Conservation (phyloP, 495 filamentous ascomycete genomes). For the Cercophora newfieldiana region DNA sequence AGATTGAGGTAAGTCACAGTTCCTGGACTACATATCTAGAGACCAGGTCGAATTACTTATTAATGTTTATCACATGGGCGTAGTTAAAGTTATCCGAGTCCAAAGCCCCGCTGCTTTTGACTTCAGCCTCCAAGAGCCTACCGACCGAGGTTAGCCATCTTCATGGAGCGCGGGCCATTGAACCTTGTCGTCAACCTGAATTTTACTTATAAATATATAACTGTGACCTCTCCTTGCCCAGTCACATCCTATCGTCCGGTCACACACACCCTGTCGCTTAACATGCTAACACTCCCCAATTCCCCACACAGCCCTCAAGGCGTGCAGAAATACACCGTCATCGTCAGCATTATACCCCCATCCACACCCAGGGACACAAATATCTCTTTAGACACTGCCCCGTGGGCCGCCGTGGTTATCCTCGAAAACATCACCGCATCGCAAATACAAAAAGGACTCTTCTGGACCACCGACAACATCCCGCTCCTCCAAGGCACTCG, state of each 20-base stretch:
- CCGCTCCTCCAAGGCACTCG: conserved; percentile 4
- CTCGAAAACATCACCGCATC: neutral
- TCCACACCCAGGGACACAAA: conserved; percentile 6
- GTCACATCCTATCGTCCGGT: conserved; percentile 3
- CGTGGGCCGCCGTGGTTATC: neutral
- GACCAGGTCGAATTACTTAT: neutral
- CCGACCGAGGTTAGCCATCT: conserved; percentile 4
- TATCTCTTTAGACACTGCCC: conserved; percentile 1
- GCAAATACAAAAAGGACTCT: conserved; percentile 1
- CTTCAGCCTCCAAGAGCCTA: conserved; percentile 2
- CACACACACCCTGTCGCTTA: neutral
- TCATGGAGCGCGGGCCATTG: conserved; percentile 1
- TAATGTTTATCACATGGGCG: neutral
- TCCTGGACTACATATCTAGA: neutral
- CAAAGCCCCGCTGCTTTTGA: conserved; percentile 3
- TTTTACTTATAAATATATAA: neutral
- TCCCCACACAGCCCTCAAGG: neutral
- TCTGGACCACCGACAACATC: conserved; percentile 1
- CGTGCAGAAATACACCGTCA: neutral
- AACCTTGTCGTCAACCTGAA: conserved; percentile 4
- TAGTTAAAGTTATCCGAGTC: neutral
- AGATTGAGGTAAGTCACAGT: conserved; percentile 1
- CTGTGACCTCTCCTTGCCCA: neutral
- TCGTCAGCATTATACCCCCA: neutral
- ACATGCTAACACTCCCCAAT: conserved; percentile 2